Evolutionary conservation across 768 basidiomycete species (phyloP).

Genomic region (Tricholomella constricta): DNA sequence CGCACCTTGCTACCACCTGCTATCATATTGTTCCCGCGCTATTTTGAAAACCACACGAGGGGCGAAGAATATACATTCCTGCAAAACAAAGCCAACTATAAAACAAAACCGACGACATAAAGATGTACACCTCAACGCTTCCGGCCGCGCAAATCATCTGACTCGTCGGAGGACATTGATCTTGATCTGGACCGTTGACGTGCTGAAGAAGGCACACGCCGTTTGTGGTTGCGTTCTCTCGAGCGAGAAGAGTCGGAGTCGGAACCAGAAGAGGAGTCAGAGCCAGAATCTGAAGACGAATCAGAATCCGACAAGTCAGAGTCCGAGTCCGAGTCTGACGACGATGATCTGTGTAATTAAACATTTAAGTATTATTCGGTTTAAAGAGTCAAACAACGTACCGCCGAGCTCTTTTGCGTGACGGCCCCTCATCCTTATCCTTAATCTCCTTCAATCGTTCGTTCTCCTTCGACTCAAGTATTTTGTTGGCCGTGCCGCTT

Average conservation of each 20-base stretch:
- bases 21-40: constrained; percentile 13
- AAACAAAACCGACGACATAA: background rate
- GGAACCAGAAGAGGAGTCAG: constrained; percentile 43
- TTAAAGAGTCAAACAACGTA: constrained; percentile 19
- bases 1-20: constrained; percentile 8
- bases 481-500: constrained; percentile 80
- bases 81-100: background rate
- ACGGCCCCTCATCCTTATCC: constrained; percentile 38
- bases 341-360: constrained; percentile 14
- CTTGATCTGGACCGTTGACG: constrained; percentile 19
- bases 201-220: constrained; percentile 35
- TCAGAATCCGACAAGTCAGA: constrained; percentile 27
- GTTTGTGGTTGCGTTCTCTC: constrained; percentile 41
- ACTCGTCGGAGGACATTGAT: constrained; percentile 15
- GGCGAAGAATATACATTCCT: background rate
- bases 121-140: constrained; percentile 8
- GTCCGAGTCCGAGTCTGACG: constrained; percentile 19
- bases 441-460: constrained; percentile 53
- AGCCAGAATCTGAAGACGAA: constrained; percentile 45
- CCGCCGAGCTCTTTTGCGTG: constrained; percentile 42
- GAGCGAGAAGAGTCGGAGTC: constrained; percentile 45
- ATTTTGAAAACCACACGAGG: background rate
- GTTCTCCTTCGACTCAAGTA: constrained; percentile 82
- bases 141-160: constrained; percentile 21
- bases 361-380: background rate